These are phyloP conservation scores for Venturiaceae sp. DNA, from an alignment of 2,329 filamentous ascomycete genomes.

Conservation along the genomic window DNA sequence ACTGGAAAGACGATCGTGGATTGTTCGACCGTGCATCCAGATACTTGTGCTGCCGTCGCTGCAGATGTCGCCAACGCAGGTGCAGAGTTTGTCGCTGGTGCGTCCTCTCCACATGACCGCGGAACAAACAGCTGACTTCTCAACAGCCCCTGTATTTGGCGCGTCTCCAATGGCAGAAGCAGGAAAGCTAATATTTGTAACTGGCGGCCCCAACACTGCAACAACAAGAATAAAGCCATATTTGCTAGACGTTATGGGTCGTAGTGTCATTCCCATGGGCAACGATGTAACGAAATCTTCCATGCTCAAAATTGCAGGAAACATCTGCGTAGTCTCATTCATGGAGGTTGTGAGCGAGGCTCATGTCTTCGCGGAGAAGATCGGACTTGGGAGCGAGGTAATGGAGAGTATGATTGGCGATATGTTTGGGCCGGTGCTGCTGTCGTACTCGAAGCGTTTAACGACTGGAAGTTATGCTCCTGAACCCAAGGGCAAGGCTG, in stretches of 20 bases:
- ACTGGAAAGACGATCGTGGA: not conserved
- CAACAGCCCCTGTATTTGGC: not conserved
- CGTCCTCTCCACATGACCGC: not conserved
- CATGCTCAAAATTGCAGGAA: not conserved
- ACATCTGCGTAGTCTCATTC: constrained; percentile 4
- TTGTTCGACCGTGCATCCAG: not conserved
- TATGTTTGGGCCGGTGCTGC: constrained; percentile 19
- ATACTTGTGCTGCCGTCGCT: not conserved
- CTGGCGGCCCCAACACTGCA: not conserved
- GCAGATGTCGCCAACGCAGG: not conserved
- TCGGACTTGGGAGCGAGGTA: constrained; percentile 14
- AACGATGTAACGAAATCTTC: not conserved
- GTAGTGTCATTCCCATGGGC: not conserved
- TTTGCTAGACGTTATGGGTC: not conserved
- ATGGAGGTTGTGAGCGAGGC: constrained; percentile 21
- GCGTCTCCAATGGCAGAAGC: not conserved
- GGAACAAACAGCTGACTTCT: not conserved
- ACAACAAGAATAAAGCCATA: not conserved
- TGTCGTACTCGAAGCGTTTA: constrained; percentile 19
- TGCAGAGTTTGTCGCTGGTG: not conserved
- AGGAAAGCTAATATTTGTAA: not conserved
- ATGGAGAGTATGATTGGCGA: constrained; percentile 19
- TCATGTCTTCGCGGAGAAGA: constrained; percentile 22
- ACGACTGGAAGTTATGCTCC: constrained; percentile 20
- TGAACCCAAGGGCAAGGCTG: not conserved